Conservation (phyloP, 2,329 filamentous ascomycete genomes). For the Davidsoniella australis region DNA sequence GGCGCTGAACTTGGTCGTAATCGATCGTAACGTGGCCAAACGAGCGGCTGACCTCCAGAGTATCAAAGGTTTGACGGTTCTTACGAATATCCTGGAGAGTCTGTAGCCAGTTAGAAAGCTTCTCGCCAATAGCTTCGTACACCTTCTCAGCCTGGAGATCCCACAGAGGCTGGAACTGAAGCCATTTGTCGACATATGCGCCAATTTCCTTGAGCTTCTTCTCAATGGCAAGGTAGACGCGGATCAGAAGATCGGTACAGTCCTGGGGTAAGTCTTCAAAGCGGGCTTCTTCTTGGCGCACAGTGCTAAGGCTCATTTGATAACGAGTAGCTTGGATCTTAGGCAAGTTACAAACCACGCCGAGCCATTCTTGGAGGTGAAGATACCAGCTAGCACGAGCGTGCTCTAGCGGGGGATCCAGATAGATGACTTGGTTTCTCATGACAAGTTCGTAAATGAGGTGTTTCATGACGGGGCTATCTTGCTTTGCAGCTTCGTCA, state of each 20-base stretch:
- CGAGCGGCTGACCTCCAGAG: conserved; percentile 76
- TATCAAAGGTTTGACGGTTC: conserved; percentile 90
- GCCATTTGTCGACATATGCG: conserved; percentile 88
- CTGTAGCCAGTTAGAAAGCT: conserved; percentile 84
- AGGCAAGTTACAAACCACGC: conserved; percentile 76
- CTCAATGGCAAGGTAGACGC: conserved; percentile 72
- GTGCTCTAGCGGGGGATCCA: conserved; percentile 83
- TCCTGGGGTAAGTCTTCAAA: conserved; percentile 75
- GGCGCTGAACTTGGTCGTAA: conserved; percentile 96
- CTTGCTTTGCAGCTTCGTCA: conserved; percentile 28
- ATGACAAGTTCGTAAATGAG: conserved; percentile 88
- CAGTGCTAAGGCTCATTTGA: conserved; percentile 65
- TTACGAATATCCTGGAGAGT: conserved; percentile 94
- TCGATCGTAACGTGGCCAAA: conserved; percentile 94
- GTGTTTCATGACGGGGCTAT: conserved; percentile 49
- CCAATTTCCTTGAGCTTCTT: conserved; percentile 65
- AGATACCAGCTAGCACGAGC: conserved; percentile 86
- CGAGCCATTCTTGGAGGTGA: conserved; percentile 86
- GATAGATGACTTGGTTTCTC: conserved; percentile 93
- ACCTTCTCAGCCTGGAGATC: conserved; percentile 93
- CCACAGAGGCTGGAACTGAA: conserved; percentile 97
- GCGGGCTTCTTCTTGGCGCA: conserved; percentile 45
- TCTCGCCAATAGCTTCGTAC: conserved; percentile 78
- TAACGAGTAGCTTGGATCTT: conserved; percentile 93
- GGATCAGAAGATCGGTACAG: conserved; percentile 62